Evolutionary conservation across 164 flowering plant genomes (phyloP), one percentile per base, ranked within the genome.

Genomic region (Dillenia suffruticosa): DNA sequence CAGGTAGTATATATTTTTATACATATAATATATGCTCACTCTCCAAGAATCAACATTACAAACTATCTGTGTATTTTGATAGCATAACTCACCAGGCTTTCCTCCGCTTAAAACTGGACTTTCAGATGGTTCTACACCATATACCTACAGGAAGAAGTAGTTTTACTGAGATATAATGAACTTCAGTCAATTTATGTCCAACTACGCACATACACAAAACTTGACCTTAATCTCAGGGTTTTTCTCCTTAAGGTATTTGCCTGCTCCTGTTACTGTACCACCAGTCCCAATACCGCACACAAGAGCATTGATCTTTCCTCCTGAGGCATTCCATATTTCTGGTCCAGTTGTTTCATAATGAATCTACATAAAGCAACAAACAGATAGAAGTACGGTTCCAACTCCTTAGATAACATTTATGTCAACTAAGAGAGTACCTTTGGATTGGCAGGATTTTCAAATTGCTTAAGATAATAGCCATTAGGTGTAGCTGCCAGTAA

Each of bases 201-300:
- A n/a, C n/a, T n/a, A n/a, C n/a, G 50, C 56, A 11, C 55, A 19
- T 17, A 43, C 13, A 24, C 5, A 19, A 16, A 19, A 7, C 46
- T 43, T 45, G n/a, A 83, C 85, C 82, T 80, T 80, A 8, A 82
- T 64, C 5, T 72, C 68, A 8, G 81, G 71, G 44, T 84, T 84
- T 53, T 77, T 68, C 67, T 77, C 80, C 67, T 78, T 81, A 12
- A 79, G 73, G 58, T 63, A 81, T 45, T 56, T 65, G 52, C 85
- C 83, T n/a, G 72, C 72, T 9, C 85, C 88, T 1, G 78, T 74
- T 12, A 81, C 44, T 11, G 85, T 83, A 15, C 88, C 85, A 26
- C 79, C 88, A 22, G 83, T 81, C n/a, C 85, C 88, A 45, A 81
- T 74, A 13, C 83, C 88, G 46, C 77, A 66, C 51, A 83, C 77